Evolutionary conservation across 177 flowering plant genomes (phyloP), one percentile per base, ranked within the genome.

Genomic region (Vitis hybrid): DNA sequence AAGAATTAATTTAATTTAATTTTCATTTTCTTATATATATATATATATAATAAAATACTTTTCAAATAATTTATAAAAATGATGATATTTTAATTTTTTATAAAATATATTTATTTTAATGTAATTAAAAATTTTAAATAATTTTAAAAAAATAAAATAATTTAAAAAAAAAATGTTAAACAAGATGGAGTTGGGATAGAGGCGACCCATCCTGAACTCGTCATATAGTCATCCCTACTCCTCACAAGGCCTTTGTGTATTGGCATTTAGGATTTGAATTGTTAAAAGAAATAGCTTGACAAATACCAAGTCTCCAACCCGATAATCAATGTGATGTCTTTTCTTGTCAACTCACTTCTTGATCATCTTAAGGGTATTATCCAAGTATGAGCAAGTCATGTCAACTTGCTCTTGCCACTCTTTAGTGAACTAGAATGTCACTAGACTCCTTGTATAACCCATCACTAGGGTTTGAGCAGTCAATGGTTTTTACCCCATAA

Each of bases 321-420:
- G 1, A 52, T 26, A 66, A 16, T 66, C 66, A 4, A 59, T 6
- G 26, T 29, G 59, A 9, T 53, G 26, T 2, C 61, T 50, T 19
- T 59, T 59, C 12, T 51, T 19, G n/a, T 72, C 66, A 9, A 26
- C 59, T 65, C 59, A 72, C 45, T 59, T 72, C 48, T 59, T 66
- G 22, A 66, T 72, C 39, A 14, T 59, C 39, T 26, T 72, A 1
- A 16, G 12, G 7, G 13, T 59, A 11, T 66, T 66, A 10, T 59
- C 70, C 14, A 60, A 16, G 45, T 31, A 65, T 1, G 55, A 10
- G 10, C 26, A 2, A 3, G 66, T 66, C 31, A 60, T 19, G 18
- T 57, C 48, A 4, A 15, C 15, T 22, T 51, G n/a, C 51, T 66
- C 16, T 0, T 61, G 58, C 52, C 66, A 61, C 0, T 55, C 18